A percentile compares a stretch with the other conserved stretches of the same genome.
phyloP scores from a whole-genome alignment of 2,329 filamentous ascomycete species.

The Fusarium odoratissimum region DNA sequence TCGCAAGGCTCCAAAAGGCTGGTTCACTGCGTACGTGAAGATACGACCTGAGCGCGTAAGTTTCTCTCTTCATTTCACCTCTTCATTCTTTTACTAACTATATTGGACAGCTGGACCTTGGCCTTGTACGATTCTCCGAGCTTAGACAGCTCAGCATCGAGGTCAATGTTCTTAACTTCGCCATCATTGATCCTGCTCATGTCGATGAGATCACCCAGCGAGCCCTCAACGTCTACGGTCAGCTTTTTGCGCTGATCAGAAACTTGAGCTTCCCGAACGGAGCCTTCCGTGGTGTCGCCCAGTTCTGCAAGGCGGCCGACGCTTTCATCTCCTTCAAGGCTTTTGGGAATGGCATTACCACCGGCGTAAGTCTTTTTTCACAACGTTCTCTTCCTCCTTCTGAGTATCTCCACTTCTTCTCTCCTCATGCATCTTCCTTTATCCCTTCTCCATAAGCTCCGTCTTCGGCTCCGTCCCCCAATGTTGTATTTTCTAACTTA shows the following conservation, averaged over 20 bases:
- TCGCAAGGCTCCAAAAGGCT: conserved; percentile 56
- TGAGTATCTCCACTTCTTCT: conserved; percentile 29
- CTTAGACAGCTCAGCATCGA: conserved; percentile 48
- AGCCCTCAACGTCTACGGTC: conserved; percentile 60
- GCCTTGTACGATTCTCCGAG: conserved; percentile 16
- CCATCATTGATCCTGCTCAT: conserved; percentile 48
- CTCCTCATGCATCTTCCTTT: not conserved
- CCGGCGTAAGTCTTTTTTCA: conserved; percentile 41
- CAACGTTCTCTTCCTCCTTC: not conserved
- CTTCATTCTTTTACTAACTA: not conserved
- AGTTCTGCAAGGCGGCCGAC: conserved; percentile 63
- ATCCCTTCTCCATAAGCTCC: too few relatives aligned
- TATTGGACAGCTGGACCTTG: not conserved
- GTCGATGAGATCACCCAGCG: conserved; percentile 47
- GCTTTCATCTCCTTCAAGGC: conserved; percentile 55
- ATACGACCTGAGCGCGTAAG: conserved; percentile 26
- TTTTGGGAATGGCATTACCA: conserved; percentile 42
- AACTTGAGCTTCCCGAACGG: conserved; percentile 55
- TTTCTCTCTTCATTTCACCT: not conserved
- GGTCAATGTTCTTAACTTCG: conserved; percentile 36
- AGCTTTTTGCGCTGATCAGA: conserved; percentile 64
- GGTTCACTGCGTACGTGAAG: conserved; percentile 52
- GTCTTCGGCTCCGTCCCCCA: too few relatives aligned
- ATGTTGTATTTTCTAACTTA: conserved; percentile 19
- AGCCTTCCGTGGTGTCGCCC: conserved; percentile 60